Base-by-base conservation (phyloP, 176 grass and related monocot species). In the Eremochloa ophiuroides region DNA sequence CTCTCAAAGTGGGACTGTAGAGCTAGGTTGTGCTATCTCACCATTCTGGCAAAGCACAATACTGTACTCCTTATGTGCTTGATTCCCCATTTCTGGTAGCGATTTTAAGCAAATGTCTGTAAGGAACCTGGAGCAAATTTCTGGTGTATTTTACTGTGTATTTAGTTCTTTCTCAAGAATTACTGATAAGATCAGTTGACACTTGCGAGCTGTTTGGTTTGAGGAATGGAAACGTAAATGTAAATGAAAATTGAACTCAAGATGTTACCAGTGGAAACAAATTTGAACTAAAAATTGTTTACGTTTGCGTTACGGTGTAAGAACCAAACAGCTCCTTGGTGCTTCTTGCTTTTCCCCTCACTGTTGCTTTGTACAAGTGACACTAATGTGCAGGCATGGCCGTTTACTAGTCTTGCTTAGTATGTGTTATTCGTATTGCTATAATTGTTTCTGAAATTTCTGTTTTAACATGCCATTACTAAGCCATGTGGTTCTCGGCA, bases 401-500 rank as follows among this genome's bases (percentile, higher is more conserved):
- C 17, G 6, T 69, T 33, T 30, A 70, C 9, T 47, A 8, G 69
- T 55, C 14, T 71, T 39, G 29, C 2, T 20, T 17, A 27, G 1
- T 30, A 40, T 71, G 7, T 44, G n/a, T 66, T 46, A 27, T 29
- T n/a, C n/a, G n/a, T n/a, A n/a, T n/a, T n/a, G n/a, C n/a, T n/a
- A n/a, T n/a, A n/a, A n/a, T n/a, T n/a, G n/a, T n/a, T n/a, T n/a
- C n/a, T n/a, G 25, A 18, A n/a, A 4, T 66, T 25, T 5, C 16
- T 11, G 71, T 73, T 68, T 16, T 44, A 66, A 53, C 10, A 62
- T 80, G 31, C 70, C 33, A 56, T 22, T 51, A 37, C 27, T 63
- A 42, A 70, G 7, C 27, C 27, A 56, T 8, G 14, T 12, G 27
- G 41, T 50, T 87, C 29, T 10, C 61, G 85, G 77, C 95, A 98